Base-by-base conservation (phyloP, 1,284 basidiomycete species). In the Ustilago sp. region DNA sequence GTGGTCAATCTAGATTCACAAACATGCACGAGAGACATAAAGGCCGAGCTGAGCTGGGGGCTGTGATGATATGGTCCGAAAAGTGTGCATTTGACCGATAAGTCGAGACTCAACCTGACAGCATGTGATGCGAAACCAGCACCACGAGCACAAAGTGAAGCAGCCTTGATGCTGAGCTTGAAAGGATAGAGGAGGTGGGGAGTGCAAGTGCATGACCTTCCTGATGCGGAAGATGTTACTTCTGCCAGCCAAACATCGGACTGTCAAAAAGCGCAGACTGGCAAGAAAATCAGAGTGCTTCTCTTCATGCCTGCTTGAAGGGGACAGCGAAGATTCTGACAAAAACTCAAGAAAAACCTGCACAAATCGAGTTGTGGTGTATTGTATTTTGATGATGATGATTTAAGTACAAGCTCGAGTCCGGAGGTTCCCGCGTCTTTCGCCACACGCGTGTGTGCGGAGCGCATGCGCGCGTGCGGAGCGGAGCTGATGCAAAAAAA, bases 171-270 rank as follows among this genome's bases (percentile, higher is more conserved):
- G 47, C 47, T 50, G 47, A 50, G 47, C 47, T 50, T 31, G 3
- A 50, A 31, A 31, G 47, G 11, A 5, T 1, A 50, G 19, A 8
- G 17, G 28, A 17, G 23, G 31, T 17, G 19, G 34, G 41, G 41
- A 47, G 23, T 11, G 34, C 11, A 19, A 12, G 28, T 58, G 56
- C 23, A 58, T 48, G 31, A 31, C 52, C 51, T 62, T 71, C 63
- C 69, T 32, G 54, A 71, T 66, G 69, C 63, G 69, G 63, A 71
- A 71, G 69, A 71, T 66, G 63, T 66, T 71, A 55, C 55, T 59
- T 9, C 43, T 59, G 59, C 59, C 52, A 65, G 50, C 59, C 52
- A n/a, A 59, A 31, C 36, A 53, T 63, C 64, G 69, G 64, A 63
- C 55, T 72, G 69, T 67, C 69, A 72, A 72, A 63, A 51, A 56